Conservation (phyloP, 441 rosid species). For the Viola pubescens region DNA sequence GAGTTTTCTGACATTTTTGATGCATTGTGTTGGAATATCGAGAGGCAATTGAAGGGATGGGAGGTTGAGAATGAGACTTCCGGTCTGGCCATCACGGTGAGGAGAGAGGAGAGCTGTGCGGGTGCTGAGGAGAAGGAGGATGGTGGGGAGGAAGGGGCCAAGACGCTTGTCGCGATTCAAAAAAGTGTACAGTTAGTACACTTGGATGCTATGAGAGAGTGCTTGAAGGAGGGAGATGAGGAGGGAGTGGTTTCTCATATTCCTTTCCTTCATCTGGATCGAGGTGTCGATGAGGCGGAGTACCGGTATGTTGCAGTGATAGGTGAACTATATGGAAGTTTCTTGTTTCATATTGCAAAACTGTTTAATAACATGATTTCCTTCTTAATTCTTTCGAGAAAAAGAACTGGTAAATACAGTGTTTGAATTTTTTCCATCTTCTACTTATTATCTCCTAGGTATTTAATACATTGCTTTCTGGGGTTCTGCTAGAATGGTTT, state of each 20-base stretch:
- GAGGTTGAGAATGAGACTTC: constrained; percentile 34
- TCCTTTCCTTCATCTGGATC: constrained; percentile 59
- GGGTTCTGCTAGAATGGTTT: constrained; percentile 43
- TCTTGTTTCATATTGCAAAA: neutral
- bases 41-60: constrained; percentile 50
- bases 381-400: neutral
- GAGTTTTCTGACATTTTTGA: constrained; percentile 63
- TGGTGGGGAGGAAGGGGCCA: constrained; percentile 36
- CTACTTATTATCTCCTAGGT: constrained; percentile 3
- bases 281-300: constrained; percentile 57
- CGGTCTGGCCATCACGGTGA: constrained; percentile 37
- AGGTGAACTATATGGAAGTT: neutral
- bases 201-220: constrained; percentile 53
- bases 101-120: constrained; percentile 24
- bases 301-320: constrained; percentile 49
- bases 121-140: constrained; percentile 8
- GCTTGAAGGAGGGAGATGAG: constrained; percentile 40
- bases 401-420: neutral
- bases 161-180: constrained; percentile 47
- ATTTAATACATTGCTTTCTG: constrained; percentile 16
- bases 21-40: constrained; percentile 58
- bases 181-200: constrained; percentile 64
- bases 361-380: neutral
- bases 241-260: constrained; percentile 50
- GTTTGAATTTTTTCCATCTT: neutral